Percentiles rank a stretch among this genome's conserved stretches.
phyloP scores from a whole-genome alignment of 257 asterid species.

The Nicotiana otophora region DNA sequence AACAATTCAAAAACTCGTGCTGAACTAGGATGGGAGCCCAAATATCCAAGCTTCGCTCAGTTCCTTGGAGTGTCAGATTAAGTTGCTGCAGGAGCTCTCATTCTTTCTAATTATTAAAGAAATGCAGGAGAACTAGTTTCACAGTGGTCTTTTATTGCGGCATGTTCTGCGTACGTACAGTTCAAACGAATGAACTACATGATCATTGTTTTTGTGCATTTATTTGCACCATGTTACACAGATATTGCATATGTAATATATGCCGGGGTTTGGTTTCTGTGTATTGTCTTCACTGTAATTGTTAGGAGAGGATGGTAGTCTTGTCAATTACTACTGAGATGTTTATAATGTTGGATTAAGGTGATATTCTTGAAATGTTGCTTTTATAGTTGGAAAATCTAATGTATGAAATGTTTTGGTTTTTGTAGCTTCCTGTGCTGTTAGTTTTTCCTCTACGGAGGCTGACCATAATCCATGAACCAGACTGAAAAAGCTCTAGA shows the following conservation, averaged over 20 bases:
- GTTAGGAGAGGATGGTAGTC: neutral
- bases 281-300: neutral
- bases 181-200: too few species aligned
- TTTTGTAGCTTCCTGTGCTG: neutral
- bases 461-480: too few species aligned
- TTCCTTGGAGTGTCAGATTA: constrained; percentile 53
- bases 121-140: neutral
- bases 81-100: neutral
- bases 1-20: constrained; percentile 71
- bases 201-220: neutral
- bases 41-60: constrained; percentile 69
- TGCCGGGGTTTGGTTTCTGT: neutral
- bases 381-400: neutral
- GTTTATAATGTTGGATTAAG: constrained; percentile 2
- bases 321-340: neutral
- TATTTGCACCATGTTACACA: neutral
- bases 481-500: too few species aligned
- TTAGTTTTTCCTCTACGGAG: neutral
- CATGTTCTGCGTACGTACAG: neutral
- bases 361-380: neutral
- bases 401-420: neutral
- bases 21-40: constrained; percentile 82
- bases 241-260: neutral
- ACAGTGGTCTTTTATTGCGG: neutral
- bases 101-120: neutral